Percentiles rank a stretch among this genome's conserved stretches.
These are phyloP conservation scores for Lipomyces japonicus DNA, from an alignment of 805 yeast species.

Conservation along the genomic window DNA sequence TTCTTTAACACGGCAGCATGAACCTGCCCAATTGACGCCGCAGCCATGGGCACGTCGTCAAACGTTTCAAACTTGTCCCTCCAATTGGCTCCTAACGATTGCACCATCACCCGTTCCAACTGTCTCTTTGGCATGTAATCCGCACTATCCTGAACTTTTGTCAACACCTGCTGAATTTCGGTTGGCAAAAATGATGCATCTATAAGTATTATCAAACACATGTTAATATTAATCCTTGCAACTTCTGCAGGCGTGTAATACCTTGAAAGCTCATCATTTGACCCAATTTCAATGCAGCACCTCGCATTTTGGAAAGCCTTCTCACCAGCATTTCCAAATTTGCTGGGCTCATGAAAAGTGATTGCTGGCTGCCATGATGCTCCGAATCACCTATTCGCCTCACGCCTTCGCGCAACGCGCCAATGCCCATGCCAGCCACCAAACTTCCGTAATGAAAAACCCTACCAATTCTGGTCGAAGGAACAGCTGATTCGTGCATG, in stretches of 20 bases:
- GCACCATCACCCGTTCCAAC: constrained; percentile 65
- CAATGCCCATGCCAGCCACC: constrained; percentile 87
- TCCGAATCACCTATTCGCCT: constrained; percentile 51
- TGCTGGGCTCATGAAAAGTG: constrained; percentile 66
- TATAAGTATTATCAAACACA: neutral
- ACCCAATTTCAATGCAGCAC: constrained; percentile 98
- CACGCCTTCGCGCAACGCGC: constrained; percentile 74
- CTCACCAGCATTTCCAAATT: constrained; percentile 85
- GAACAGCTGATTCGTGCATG: constrained; percentile 59
- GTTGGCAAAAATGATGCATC: constrained; percentile 46
- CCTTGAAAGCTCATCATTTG: constrained; percentile 89
- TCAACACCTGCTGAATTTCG: constrained; percentile 74
- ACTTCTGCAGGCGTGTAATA: neutral
- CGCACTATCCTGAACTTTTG: constrained; percentile 88
- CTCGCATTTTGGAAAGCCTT: constrained; percentile 90
- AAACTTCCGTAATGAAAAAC: constrained; percentile 88
- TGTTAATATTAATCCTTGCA: neutral
- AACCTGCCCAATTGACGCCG: constrained; percentile 97
- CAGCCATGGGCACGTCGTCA: constrained; percentile 89
- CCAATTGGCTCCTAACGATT: constrained; percentile 81
- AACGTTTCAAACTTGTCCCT: constrained; percentile 64
- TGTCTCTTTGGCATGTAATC: constrained; percentile 96
- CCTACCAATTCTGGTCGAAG: constrained; percentile 80
- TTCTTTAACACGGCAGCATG: constrained; percentile 61
- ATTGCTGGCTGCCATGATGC: constrained; percentile 39